Evolutionary conservation across 192 early-diverging fungal genomes (phyloP).

Genomic region (Podila horticola): DNA sequence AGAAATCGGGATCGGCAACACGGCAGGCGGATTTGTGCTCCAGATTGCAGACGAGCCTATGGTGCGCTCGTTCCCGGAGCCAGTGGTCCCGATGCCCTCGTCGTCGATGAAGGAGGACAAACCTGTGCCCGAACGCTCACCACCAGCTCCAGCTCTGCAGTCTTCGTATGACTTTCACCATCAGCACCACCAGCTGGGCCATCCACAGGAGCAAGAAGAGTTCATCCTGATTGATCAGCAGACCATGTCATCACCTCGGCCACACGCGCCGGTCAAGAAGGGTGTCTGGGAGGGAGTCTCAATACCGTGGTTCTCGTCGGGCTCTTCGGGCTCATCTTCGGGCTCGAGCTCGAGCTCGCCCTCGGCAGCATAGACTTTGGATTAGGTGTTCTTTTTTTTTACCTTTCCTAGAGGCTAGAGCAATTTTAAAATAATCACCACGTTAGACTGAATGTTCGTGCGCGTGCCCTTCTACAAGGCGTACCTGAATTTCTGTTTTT

Average conservation of each 20-base stretch:
- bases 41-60: slow-evolving; percentile 48
- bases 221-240: slow-evolving; percentile 46
- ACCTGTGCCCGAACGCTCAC: neutral
- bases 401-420: too few relatives aligned
- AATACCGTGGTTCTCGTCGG: slow-evolving; percentile 29
- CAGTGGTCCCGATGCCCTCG: neutral
- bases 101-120: neutral
- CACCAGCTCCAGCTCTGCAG: slow-evolving; percentile 12
- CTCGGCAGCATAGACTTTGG: neutral
- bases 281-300: slow-evolving; percentile 30
- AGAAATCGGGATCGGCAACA: slow-evolving; percentile 45
- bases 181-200: slow-evolving; percentile 38
- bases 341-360: slow-evolving; percentile 13
- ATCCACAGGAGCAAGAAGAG: slow-evolving; percentile 16
- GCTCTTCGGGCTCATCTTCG: slow-evolving; percentile 18
- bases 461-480: too few relatives aligned
- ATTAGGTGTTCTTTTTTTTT: neutral
- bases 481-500: neutral
- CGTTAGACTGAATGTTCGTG: too few relatives aligned
- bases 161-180: slow-evolving; percentile 48
- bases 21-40: slow-evolving; percentile 35
- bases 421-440: too few relatives aligned
- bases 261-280: slow-evolving; percentile 16
- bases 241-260: slow-evolving; percentile 1
- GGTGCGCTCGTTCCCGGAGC: slow-evolving; percentile 33